Conservation (phyloP, 306 rosid genomes). For the Acacia acuminata region DNA sequence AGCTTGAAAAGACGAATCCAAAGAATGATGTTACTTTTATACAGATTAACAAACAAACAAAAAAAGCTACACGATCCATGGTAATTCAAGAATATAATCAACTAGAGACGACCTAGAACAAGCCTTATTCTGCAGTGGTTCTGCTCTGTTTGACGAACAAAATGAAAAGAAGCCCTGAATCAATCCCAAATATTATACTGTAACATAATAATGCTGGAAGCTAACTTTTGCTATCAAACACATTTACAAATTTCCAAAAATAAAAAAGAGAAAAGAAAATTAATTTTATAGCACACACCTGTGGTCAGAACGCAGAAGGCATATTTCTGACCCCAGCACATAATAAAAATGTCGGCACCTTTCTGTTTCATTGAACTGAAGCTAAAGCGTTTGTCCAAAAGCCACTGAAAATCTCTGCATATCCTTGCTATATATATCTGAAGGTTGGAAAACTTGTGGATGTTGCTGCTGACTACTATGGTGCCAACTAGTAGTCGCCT, state of each 20-base stretch:
- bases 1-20: background rate
- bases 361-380: slow-evolving; percentile 20
- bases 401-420: slow-evolving; percentile 79
- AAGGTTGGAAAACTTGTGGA: slow-evolving; percentile 40
- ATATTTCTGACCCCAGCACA: slow-evolving; percentile 44
- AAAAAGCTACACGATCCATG: slow-evolving; percentile 1
- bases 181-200: slow-evolving; percentile 40
- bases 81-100: slow-evolving; percentile 8
- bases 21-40: slow-evolving; percentile 1
- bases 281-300: slow-evolving; percentile 59
- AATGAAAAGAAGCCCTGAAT: slow-evolving; percentile 27
- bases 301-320: slow-evolving; percentile 41
- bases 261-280: background rate
- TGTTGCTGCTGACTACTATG: slow-evolving; percentile 37
- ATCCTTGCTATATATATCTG: slow-evolving; percentile 67
- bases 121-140: slow-evolving; percentile 42
- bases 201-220: slow-evolving; percentile 37
- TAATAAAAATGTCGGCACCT: slow-evolving; percentile 41
- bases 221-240: slow-evolving; percentile 36
- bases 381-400: slow-evolving; percentile 79
- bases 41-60: background rate
- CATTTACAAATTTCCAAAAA: slow-evolving; percentile 55
- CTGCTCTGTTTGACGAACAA: slow-evolving; percentile 34
- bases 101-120: slow-evolving; percentile 13
- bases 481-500: slow-evolving; percentile 42